Conservation (phyloP, 2,329 filamentous ascomycete species). For the Ceratocystis variospora region DNA sequence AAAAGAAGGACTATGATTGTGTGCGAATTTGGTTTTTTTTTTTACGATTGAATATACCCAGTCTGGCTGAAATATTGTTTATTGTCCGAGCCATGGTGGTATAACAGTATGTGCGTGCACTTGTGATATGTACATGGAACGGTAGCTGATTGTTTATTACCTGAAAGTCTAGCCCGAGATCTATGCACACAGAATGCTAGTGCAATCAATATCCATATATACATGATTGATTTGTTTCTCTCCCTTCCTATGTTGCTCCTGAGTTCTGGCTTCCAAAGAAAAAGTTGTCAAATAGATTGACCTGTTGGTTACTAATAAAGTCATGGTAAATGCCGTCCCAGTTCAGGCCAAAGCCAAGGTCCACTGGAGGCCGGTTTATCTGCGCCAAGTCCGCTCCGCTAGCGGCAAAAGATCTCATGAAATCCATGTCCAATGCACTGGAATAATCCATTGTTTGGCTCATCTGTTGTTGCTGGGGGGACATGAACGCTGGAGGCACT, state of each 20-base stretch:
- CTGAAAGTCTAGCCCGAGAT: not conserved
- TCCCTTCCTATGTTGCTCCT: conserved; percentile 19
- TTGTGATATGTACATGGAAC: not conserved
- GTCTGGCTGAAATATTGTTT: not conserved
- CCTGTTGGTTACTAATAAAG: conserved; percentile 43
- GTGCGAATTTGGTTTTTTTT: conserved; percentile 1
- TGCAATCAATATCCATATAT: not conserved
- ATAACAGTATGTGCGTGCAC: not conserved
- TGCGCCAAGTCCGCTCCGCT: conserved; percentile 16
- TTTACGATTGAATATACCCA: conserved; percentile 6
- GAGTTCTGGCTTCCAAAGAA: conserved; percentile 48
- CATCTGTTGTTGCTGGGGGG: not conserved
- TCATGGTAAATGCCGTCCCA: conserved; percentile 51
- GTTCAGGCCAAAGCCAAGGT: conserved; percentile 53
- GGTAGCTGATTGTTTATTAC: too few relatives aligned
- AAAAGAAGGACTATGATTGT: conserved; percentile 5
- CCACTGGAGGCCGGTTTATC: conserved; percentile 38
- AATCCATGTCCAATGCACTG: conserved; percentile 42
- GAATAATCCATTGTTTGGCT: conserved; percentile 29
- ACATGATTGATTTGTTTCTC: not conserved
- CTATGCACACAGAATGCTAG: not conserved
- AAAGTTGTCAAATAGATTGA: conserved; percentile 58
- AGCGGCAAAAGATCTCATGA: conserved; percentile 33
- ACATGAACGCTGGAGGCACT: not conserved
- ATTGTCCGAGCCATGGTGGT: not conserved